Percentiles rank a stretch among this genome's conserved stretches.
Conservation (phyloP, 1,139 yeast species). For the Barnettozyma hawaiiensis region DNA sequence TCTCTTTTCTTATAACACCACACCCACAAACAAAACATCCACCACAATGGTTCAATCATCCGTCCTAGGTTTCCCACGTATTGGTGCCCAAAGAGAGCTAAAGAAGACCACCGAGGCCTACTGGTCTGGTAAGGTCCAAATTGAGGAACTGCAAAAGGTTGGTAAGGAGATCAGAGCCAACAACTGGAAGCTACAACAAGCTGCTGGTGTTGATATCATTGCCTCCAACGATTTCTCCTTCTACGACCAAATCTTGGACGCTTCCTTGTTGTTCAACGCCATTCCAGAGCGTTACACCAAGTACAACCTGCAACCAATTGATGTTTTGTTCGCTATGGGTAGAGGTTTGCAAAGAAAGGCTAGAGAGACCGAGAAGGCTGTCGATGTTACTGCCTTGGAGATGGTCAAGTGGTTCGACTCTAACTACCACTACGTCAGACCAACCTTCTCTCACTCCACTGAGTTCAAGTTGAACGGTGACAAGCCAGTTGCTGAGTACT, state of each 20-base stretch:
- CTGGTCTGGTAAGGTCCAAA: constrained; percentile 92
- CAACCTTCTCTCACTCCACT: constrained; percentile 94
- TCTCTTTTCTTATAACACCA: background rate
- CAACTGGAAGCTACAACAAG: constrained; percentile 98
- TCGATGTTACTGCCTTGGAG: constrained; percentile 98
- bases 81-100: constrained; percentile 97
- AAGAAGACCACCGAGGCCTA: constrained; percentile 98
- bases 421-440: constrained; percentile 99
- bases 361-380: constrained; percentile 79
- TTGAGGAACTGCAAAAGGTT: constrained; percentile 81
- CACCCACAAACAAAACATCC: constrained; percentile 3
- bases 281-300: constrained; percentile 96
- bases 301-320: constrained; percentile 83
- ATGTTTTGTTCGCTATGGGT: constrained; percentile 97
- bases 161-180: constrained; percentile 93
- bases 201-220: constrained; percentile 94
- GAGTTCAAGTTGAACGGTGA: constrained; percentile 92
- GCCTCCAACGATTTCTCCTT: constrained; percentile 97
- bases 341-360: constrained; percentile 99
- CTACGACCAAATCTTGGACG: constrained; percentile 95
- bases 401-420: constrained; percentile 99
- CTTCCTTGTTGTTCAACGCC: constrained; percentile 88
- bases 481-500: constrained; percentile 95
- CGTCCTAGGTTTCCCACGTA: constrained; percentile 99
- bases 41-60: constrained; percentile 77